Conservation (phyloP, 495 filamentous ascomycete genomes). For the Aspergillus nidulans region DNA sequence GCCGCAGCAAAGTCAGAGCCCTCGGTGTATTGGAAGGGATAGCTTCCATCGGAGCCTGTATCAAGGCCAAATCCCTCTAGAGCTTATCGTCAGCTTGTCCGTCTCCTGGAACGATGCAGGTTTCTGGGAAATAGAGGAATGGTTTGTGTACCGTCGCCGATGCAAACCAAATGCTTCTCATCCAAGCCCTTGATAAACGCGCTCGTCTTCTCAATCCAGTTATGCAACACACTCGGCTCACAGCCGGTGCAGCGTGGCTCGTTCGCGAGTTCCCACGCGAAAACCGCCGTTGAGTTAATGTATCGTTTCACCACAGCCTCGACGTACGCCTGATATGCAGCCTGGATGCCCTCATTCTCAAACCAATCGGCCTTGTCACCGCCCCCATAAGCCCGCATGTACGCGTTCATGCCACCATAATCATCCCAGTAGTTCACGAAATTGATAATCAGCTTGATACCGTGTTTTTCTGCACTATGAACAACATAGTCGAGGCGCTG, state of each 20-base stretch:
- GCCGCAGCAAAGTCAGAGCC: slow-evolving; percentile 63
- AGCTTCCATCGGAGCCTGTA: slow-evolving; percentile 44
- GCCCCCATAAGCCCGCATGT: slow-evolving; percentile 58
- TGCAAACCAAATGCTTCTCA: slow-evolving; percentile 58
- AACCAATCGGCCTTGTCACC: slow-evolving; percentile 53
- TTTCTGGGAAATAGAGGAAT: background rate
- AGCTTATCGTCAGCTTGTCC: background rate
- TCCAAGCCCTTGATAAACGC: slow-evolving; percentile 65
- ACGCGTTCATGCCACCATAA: slow-evolving; percentile 45
- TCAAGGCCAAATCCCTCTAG: slow-evolving; percentile 38
- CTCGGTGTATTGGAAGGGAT: slow-evolving; percentile 55
- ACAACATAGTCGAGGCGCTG: slow-evolving; percentile 66
- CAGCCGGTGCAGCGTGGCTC: slow-evolving; percentile 66
- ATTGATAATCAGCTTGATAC: slow-evolving; percentile 57
- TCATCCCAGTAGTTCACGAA: slow-evolving; percentile 44
- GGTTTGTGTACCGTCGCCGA: slow-evolving; percentile 46
- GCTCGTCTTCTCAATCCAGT: slow-evolving; percentile 58
- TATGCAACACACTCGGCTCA: slow-evolving; percentile 49
- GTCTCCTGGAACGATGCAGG: too few relatives aligned
- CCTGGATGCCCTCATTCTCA: slow-evolving; percentile 50
- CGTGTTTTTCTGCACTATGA: slow-evolving; percentile 49
- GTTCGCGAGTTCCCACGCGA: slow-evolving; percentile 72
- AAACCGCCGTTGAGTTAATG: slow-evolving; percentile 50
- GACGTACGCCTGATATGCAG: slow-evolving; percentile 59
- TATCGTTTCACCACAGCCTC: slow-evolving; percentile 59